Evolutionary conservation across 345 rosid genomes (phyloP).

Genomic region (Brassica incana): DNA sequence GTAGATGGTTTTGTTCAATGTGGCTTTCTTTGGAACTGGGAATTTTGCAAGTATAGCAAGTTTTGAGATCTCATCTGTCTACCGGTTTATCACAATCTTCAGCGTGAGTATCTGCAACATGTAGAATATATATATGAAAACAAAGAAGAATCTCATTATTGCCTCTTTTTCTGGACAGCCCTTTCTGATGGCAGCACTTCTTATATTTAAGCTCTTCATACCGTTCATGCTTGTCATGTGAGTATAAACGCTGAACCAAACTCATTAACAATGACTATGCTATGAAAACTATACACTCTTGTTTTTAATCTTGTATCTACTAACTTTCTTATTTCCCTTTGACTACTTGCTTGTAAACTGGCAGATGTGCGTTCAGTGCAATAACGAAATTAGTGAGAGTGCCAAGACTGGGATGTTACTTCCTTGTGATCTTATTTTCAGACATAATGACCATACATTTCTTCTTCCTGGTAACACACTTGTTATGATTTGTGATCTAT

Average conservation of each 20-base stretch:
- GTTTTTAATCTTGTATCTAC: not conserved
- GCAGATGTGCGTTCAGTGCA: constrained; percentile 95
- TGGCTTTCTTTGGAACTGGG: constrained; percentile 97
- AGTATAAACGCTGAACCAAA: constrained; percentile 40
- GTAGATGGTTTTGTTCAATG: constrained; percentile 84
- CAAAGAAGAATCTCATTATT: not conserved
- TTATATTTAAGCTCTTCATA: constrained; percentile 86
- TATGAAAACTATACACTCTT: not conserved
- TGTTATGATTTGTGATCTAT: not conserved
- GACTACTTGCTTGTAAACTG: constrained; percentile 18
- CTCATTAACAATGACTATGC: not conserved
- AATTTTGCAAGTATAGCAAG: constrained; percentile 99
- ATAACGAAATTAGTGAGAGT: constrained; percentile 69
- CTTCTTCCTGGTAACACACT: constrained; percentile 73
- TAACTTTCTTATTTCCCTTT: not conserved
- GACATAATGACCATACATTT: constrained; percentile 97
- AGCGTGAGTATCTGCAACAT: constrained; percentile 62
- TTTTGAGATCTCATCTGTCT: constrained; percentile 97
- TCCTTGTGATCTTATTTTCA: constrained; percentile 85
- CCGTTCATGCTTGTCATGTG: constrained; percentile 97
- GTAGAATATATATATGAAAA: not conserved
- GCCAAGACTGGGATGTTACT: constrained; percentile 90
- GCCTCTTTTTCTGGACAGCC: constrained; percentile 57
- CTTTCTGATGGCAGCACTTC: constrained; percentile 92
- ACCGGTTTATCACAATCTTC: constrained; percentile 89